A percentile compares a stretch with the other conserved stretches of the same genome.
These are phyloP conservation scores for Gigaspora rosea DNA, from an alignment of 192 early-diverging fungal species.

Conservation along the genomic window DNA sequence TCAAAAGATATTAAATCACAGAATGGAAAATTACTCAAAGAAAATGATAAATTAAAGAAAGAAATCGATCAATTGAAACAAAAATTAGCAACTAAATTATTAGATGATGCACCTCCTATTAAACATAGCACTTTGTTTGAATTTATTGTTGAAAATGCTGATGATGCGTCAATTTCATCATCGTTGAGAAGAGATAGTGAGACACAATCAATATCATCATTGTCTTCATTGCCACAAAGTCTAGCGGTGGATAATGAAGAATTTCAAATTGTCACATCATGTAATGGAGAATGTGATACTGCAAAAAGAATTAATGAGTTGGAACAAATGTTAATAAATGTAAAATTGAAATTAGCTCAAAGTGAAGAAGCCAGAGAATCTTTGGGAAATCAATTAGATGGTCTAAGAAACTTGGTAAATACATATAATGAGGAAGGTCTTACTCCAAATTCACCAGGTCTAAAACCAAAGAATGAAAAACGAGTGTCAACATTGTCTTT, in stretches of 20 bases:
- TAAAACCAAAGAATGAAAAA: background rate
- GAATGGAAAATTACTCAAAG: constrained; percentile 12
- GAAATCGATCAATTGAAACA: constrained; percentile 25
- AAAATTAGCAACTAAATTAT: background rate
- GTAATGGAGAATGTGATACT: constrained; percentile 9
- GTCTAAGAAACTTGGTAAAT: constrained; percentile 12
- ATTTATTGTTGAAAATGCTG: too few species aligned
- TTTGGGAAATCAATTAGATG: background rate
- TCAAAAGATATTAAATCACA: constrained; percentile 7
- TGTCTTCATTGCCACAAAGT: too few species aligned
- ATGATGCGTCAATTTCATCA: too few species aligned
- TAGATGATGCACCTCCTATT: background rate
- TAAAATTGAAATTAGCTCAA: constrained; percentile 30
- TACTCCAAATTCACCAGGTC: constrained; percentile 1
- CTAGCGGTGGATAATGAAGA: background rate
- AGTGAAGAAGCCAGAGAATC: constrained; percentile 14
- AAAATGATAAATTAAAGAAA: constrained; percentile 35
- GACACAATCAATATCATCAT: too few species aligned
- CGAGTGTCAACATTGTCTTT: background rate
- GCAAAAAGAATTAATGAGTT: constrained; percentile 21
- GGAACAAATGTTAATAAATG: constrained; percentile 22
- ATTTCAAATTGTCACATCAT: constrained; percentile 1
- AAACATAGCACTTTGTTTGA: background rate
- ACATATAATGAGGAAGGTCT: background rate
- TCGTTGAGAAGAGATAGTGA: too few species aligned